Percentiles rank a stretch among this genome's conserved stretches.
Evolutionary conservation across 2,329 filamentous ascomycete species (phyloP).

Genomic region (Periconia sp.): DNA sequence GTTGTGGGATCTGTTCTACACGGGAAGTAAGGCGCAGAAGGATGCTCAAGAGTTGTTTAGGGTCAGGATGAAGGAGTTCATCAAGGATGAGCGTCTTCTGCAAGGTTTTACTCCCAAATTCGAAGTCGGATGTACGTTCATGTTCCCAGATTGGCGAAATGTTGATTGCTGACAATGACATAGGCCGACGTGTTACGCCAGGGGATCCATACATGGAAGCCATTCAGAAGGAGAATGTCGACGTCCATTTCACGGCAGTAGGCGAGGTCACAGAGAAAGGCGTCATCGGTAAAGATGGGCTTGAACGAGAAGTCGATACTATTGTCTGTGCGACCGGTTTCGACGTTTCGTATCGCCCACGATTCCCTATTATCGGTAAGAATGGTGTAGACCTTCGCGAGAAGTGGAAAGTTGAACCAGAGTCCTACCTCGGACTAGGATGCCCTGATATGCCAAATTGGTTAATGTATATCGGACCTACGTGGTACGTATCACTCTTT

Average conservation of each 20-base stretch:
- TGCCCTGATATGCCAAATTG: constrained; percentile 53
- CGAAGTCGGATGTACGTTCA: constrained; percentile 49
- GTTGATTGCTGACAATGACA: neutral
- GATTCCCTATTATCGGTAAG: constrained; percentile 52
- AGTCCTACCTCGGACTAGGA: constrained; percentile 50
- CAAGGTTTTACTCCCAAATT: constrained; percentile 56
- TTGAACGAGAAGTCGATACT: constrained; percentile 49
- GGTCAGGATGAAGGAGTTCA: constrained; percentile 56
- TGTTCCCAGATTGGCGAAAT: neutral
- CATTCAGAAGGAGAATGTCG: constrained; percentile 57
- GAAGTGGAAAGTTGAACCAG: constrained; percentile 48
- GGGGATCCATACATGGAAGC: constrained; percentile 60
- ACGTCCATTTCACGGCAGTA: constrained; percentile 58
- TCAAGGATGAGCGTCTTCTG: constrained; percentile 58
- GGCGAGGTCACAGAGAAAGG: constrained; percentile 53
- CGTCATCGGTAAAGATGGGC: constrained; percentile 52
- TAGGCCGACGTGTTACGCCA: constrained; percentile 52
- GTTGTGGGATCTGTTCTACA: constrained; percentile 55
- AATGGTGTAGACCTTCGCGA: constrained; percentile 48
- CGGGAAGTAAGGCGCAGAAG: constrained; percentile 49
- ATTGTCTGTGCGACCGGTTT: constrained; percentile 56
- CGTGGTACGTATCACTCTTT: constrained; percentile 57
- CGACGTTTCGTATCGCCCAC: constrained; percentile 51
- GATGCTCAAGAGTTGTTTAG: constrained; percentile 46
- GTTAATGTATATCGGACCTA: constrained; percentile 50